Evolutionary conservation across 768 basidiomycete genomes (phyloP).

Genomic region (Amanita rubescens): DNA sequence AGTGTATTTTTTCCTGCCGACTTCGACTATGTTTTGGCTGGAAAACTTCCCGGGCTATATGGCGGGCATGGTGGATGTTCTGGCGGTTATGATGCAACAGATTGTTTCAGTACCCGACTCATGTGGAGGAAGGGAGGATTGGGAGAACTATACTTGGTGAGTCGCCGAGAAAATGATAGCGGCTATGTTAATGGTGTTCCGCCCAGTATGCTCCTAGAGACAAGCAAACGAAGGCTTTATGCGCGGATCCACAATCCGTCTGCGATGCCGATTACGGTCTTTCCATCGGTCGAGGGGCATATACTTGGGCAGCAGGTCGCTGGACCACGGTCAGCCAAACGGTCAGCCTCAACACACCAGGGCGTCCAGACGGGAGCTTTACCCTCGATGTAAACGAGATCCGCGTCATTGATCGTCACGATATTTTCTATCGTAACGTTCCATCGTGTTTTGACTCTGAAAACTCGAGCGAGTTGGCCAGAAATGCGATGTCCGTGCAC

Average conservation of each 20-base stretch:
- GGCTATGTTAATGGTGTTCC: neutral
- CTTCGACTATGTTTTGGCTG: conserved; percentile 75
- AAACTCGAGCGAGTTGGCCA: neutral
- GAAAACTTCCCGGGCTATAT: conserved; percentile 80
- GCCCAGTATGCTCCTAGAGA: conserved; percentile 69
- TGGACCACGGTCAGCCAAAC: conserved; percentile 75
- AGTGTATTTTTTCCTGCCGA: conserved; percentile 69
- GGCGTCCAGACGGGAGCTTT: conserved; percentile 59
- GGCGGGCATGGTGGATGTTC: conserved; percentile 64
- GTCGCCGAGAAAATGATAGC: conserved; percentile 15
- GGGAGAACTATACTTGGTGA: conserved; percentile 72
- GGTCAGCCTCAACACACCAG: conserved; percentile 68
- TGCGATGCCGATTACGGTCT: conserved; percentile 66
- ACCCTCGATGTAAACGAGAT: conserved; percentile 55
- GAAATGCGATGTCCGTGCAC: neutral
- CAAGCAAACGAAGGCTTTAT: conserved; percentile 54
- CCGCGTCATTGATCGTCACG: conserved; percentile 42
- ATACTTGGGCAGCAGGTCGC: conserved; percentile 47
- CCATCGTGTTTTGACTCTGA: neutral
- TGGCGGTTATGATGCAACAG: conserved; percentile 61
- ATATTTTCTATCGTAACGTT: conserved; percentile 52
- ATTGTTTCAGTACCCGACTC: conserved; percentile 78
- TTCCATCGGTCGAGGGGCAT: conserved; percentile 69
- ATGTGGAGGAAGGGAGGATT: conserved; percentile 71
- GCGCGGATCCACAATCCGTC: conserved; percentile 48